Base-by-base conservation (phyloP, 306 rosid genomes). In the Prinsepia uniflora region DNA sequence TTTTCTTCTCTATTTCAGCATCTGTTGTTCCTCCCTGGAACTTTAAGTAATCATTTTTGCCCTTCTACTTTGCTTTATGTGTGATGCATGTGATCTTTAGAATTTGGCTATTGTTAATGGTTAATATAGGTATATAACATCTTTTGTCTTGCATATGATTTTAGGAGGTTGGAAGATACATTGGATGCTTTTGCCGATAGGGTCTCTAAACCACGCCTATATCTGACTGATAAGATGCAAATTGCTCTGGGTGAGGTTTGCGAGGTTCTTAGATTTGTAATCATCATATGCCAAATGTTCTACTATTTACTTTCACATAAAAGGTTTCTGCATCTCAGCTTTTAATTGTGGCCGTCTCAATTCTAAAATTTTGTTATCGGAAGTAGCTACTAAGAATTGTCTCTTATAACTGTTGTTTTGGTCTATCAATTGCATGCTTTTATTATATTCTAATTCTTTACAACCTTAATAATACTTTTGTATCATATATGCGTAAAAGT, bases 141-240 rank as follows among this genome's bases (percentile, higher is more conserved):
- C 40, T 19, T 15, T 64, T 57, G 45, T 45, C n/a, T 60, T 77
- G 81, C 70, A 79, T 43, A 24, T 71, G 79, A 54, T 84, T 39
- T 56, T 78, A 93, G 98, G 92, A 90, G 79, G 81, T 79, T 93
- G 83, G 94, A 93, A 79, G 90, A 90, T 65, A 75, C 81, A 34
- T 81, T 93, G 79, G 89, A 93, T 83, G 87, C 89, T 60, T 93
- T 90, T 75, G 98, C 98, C 52, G 98, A 93, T 79, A 86, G 84
- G 84, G 91, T 90, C 56, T 80, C 98, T 71, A 93, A 90, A 70
- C 98, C 98, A 19, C 96, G 83, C 70, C 90, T 93, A 44, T 90
- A 71, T 81, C 72, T 82, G 65, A 80, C 96, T 6, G 98, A 93
- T 83, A 93, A 93, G 79, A 93, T 93, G 98, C 90, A 85, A 79